phyloP scores from a whole-genome alignment of 2,329 filamentous ascomycete genomes.

The Colletotrichum tanaceti region DNA sequence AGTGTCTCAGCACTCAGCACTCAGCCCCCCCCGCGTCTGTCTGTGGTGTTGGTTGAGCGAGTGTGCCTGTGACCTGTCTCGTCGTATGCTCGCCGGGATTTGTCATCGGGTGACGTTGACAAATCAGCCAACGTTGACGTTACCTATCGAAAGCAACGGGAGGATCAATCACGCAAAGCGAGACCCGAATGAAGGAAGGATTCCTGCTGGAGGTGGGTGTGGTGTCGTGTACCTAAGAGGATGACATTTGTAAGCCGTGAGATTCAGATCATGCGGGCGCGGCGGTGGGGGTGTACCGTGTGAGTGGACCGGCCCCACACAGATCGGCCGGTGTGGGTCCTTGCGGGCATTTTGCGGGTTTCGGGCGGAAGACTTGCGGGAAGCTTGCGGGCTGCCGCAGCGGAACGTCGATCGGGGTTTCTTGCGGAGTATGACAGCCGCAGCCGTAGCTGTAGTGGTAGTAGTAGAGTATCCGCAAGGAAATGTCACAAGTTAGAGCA shows the following conservation, averaged over 20 bases:
- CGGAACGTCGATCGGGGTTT: conserved; percentile 5
- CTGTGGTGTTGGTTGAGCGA: too few relatives aligned
- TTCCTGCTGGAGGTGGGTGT: not conserved
- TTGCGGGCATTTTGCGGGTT: conserved; percentile 34
- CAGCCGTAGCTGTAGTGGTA: not conserved
- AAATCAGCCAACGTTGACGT: not conserved
- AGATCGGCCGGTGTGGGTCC: conserved; percentile 14
- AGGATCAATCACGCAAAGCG: too few relatives aligned
- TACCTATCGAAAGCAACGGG: not conserved
- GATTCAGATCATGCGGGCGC: not conserved
- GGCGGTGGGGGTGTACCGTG: not conserved
- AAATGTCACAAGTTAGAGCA: too few relatives aligned
- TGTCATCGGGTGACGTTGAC: not conserved
- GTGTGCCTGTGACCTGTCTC: too few relatives aligned
- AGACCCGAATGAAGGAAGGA: not conserved
- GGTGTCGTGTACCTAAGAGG: not conserved
- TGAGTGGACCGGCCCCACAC: not conserved
- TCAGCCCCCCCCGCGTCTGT: too few relatives aligned
- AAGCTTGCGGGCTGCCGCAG: conserved; percentile 12
- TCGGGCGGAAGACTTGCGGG: conserved; percentile 38
- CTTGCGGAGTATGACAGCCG: not conserved
- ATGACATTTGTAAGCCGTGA: conserved; percentile 22
- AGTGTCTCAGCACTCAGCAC: too few relatives aligned
- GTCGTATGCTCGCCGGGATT: not conserved
- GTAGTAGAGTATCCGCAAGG: not conserved